A percentile compares a stretch with the other conserved stretches of the same genome.
Conservation (phyloP, 108 stramenopile genomes). For the Pseudonitzschia delicatissima region DNA sequence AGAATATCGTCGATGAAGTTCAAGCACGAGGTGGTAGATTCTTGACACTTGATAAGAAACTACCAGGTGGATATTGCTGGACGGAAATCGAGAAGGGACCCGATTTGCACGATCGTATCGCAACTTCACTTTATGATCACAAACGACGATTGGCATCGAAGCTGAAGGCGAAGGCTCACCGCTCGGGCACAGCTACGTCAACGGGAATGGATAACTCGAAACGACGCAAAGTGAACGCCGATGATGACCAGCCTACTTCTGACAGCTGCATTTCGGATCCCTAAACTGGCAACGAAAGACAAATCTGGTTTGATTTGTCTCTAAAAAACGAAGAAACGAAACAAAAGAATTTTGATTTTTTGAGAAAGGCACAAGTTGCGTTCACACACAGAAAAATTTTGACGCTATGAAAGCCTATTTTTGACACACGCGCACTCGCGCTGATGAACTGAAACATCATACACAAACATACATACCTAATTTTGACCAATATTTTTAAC, state of each 20-base stretch:
- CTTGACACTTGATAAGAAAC: conserved; percentile 2
- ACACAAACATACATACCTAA: no score
- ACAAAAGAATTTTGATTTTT: no score
- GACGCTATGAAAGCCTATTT: no score
- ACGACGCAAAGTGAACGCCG: neutral
- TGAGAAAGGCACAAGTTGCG: no score
- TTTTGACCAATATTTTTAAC: no score
- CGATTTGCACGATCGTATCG: conserved; percentile 12
- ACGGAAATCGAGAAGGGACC: neutral
- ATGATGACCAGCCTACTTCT: neutral
- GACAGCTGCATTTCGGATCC: no score
- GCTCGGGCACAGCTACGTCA: neutral
- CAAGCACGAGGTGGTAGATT: conserved; percentile 7
- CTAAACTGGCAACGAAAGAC: no score
- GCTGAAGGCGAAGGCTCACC: neutral
- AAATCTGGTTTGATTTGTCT: no score
- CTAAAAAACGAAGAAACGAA: no score
- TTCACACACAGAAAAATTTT: no score
- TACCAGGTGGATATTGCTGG: conserved; percentile 8
- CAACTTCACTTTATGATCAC: conserved; percentile 17
- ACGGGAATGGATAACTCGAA: neutral
- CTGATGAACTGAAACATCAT: no score
- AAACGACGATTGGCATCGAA: conserved; percentile 1
- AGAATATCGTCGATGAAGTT: conserved; percentile 1
- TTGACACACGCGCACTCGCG: no score